Evolutionary conservation across 257 asterid genomes (phyloP).

Genomic region (Solanum peruvianum): DNA sequence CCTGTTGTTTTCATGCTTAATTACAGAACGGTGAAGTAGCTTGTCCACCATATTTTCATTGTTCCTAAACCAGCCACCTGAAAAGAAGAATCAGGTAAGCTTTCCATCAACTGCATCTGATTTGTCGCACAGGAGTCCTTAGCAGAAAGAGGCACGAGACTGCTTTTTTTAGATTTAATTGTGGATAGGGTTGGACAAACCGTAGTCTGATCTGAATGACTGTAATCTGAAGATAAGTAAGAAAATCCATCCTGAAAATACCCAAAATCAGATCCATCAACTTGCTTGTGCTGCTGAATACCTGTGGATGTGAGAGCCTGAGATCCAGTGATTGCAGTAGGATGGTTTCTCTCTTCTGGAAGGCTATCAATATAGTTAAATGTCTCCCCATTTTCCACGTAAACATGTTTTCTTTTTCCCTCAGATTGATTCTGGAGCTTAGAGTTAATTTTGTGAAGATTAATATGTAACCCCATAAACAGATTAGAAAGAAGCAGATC

Average conservation of each 20-base stretch:
- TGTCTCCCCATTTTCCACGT: conserved; percentile 20
- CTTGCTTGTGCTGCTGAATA: conserved; percentile 20
- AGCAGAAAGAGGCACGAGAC: conserved; percentile 25
- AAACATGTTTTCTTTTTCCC: conserved; percentile 26
- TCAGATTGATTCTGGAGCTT: conserved; percentile 29
- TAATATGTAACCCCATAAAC: conserved; percentile 25
- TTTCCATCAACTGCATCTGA: conserved; percentile 22
- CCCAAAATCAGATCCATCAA: conserved; percentile 23
- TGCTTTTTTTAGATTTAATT: conserved; percentile 32
- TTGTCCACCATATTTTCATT: conserved; percentile 15
- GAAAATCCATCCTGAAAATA: conserved; percentile 25
- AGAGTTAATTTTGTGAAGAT: conserved; percentile 23
- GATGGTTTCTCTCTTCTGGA: conserved; percentile 18
- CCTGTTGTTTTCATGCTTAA: conserved; percentile 22
- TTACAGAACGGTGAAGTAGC: conserved; percentile 17
- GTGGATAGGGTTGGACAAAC: conserved; percentile 21
- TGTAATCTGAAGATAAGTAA: not conserved
- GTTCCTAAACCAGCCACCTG: conserved; percentile 15
- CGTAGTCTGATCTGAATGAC: conserved; percentile 17
- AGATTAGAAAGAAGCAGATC: not conserved
- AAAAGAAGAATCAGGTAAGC: conserved; percentile 17
- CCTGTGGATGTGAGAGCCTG: conserved; percentile 17
- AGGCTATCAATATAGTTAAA: conserved; percentile 18
- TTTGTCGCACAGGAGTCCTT: conserved; percentile 34
- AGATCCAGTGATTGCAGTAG: conserved; percentile 18